phyloP scores from a whole-genome alignment of 352 stramenopile genomes.

The Phytophthora fragariae region DNA sequence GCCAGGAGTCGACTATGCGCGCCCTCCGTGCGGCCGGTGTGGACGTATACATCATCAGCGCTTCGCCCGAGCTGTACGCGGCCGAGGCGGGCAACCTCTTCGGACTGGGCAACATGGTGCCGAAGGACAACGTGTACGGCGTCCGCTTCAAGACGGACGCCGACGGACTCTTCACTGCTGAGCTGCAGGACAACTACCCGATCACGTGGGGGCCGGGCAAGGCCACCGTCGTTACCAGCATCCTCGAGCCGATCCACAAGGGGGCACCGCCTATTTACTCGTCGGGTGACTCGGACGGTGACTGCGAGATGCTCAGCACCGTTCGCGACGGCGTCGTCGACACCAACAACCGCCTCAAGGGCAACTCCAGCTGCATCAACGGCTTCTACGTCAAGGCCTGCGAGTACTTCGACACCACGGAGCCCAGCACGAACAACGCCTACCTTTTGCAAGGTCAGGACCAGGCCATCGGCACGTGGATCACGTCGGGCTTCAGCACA shows the following conservation, averaged over 20 bases:
- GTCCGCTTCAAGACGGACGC: conserved; percentile 61
- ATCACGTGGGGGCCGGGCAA: conserved; percentile 76
- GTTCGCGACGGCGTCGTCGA: conserved; percentile 67
- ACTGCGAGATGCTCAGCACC: conserved; percentile 69
- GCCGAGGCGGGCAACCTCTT: conserved; percentile 52
- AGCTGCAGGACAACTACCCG: conserved; percentile 56
- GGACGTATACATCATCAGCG: conserved; percentile 72
- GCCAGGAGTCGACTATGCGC: conserved; percentile 67
- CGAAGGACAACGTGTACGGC: conserved; percentile 57
- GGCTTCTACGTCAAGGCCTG: conserved; percentile 69
- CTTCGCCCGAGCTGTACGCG: conserved; percentile 64
- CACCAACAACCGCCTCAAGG: conserved; percentile 73
- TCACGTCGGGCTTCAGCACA: conserved; percentile 70
- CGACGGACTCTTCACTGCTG: conserved; percentile 50
- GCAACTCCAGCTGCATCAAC: conserved; percentile 59
- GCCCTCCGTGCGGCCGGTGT: conserved; percentile 47
- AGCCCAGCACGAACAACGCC: conserved; percentile 52
- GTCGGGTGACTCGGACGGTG: conserved; percentile 62
- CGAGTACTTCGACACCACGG: conserved; percentile 49
- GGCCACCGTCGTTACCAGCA: conserved; percentile 54
- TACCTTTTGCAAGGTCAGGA: conserved; percentile 75
- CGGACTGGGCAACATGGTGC: conserved; percentile 63
- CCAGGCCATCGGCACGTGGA: conserved; percentile 69
- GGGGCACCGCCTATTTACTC: conserved; percentile 56
- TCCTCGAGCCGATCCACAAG: conserved; percentile 57